Base-by-base conservation (phyloP, 805 yeast species). In the Yamadazyma nakazawae region DNA sequence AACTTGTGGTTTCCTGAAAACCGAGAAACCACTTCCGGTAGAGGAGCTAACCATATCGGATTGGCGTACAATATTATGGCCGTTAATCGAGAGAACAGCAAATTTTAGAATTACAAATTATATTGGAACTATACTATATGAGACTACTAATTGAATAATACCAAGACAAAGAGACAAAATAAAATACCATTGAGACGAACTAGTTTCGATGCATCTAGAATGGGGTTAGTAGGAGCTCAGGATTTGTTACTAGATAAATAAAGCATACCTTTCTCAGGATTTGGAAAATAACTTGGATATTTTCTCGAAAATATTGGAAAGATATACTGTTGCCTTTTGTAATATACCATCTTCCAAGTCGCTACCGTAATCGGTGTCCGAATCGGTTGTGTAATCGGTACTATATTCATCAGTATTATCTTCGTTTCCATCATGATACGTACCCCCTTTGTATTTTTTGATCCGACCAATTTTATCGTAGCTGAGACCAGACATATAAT, bases 361-460 rank as follows among this genome's bases (percentile, higher is more conserved):
- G 26, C 19, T 24, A 24, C 47, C 43, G n/a, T 37, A 26, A 12
- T 42, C 46, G 21, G 19, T 34, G 32, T 47, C 47, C 25, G 34
- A 31, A 37, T 47, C 50, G 6, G 39, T 42, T 5, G n/a, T 28
- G 14, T 17, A 38, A 6, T 42, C 49, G 13, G 46, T 38, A 35
- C 25, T 37, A 18, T 37, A 37, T 12, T 45, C 50, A 18, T 32
- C 38, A 19, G 24, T 28, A 25, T 47, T 45, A 32, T 31, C 16
- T 62, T 34, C 47, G 26, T 28, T 25, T 8, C 44, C 46, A n/a
- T 55, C 72, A 67, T n/a, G 57, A 74, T 53, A 68, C 72, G 57
- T 77, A 50, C 69, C 71, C 42, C 74, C 74, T 49, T 60, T 72
- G 24, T 45, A 43, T n/a, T 30, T 36, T 28, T 40, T 48, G 37